A percentile compares a stretch with the other conserved stretches of the same genome.
phyloP scores from a whole-genome alignment of 192 early-diverging fungal species.

The Coemansia umbellata region DNA sequence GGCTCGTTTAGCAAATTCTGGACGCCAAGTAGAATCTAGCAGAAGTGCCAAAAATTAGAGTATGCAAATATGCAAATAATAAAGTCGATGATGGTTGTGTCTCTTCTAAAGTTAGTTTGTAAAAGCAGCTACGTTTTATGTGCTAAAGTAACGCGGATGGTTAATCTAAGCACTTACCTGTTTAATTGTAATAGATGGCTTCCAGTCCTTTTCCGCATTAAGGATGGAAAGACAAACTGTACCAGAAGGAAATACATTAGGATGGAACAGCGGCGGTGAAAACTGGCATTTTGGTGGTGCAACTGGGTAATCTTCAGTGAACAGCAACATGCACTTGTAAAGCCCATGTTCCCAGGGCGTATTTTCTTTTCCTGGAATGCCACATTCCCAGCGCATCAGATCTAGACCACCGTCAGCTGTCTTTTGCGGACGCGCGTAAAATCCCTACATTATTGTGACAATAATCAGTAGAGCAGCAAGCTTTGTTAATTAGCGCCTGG shows the following conservation, averaged over 20 bases:
- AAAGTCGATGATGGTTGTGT: no score
- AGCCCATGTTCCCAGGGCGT: constrained; percentile 88
- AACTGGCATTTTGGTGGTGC: constrained; percentile 88
- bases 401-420: constrained; percentile 74
- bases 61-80: not conserved
- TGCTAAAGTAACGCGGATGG: no score
- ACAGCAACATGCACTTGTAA: constrained; percentile 76
- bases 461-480: no score
- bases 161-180: constrained; percentile 64
- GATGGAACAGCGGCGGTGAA: constrained; percentile 78
- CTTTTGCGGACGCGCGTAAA: constrained; percentile 89
- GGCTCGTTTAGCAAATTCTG: constrained; percentile 88
- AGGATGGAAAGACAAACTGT: constrained; percentile 97
- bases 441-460: constrained; percentile 63
- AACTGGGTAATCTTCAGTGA: constrained; percentile 87
- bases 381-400: constrained; percentile 78
- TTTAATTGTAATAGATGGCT: constrained; percentile 93
- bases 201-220: constrained; percentile 93
- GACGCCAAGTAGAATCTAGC: constrained; percentile 86
- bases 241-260: constrained; percentile 96
- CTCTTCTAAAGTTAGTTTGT: no score
- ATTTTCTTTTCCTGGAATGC: constrained; percentile 66
- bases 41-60: no score
- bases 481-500: constrained; percentile 1
- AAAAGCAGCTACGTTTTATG: no score